A percentile compares a stretch with the other conserved stretches of the same genome.
phyloP scores from a whole-genome alignment of 441 rosid genomes.

The Arabidopsis lyrata region DNA sequence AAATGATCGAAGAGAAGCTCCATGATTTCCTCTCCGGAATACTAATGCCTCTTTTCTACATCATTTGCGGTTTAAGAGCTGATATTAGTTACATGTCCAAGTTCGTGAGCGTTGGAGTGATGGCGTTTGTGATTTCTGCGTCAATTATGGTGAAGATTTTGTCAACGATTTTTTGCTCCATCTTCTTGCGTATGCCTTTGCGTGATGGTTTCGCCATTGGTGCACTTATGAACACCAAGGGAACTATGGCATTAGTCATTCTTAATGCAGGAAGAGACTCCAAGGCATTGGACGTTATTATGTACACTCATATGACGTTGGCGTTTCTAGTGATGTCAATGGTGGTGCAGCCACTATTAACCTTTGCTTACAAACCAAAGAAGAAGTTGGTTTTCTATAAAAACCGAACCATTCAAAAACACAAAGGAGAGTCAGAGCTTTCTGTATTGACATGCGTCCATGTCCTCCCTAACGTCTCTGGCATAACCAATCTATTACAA shows the following conservation, averaged over 20 bases:
- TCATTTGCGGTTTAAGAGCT: conserved; percentile 53
- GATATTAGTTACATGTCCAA: conserved; percentile 21
- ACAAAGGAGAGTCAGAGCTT: conserved; percentile 45
- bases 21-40: conserved; percentile 57
- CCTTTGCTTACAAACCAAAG: conserved; percentile 31
- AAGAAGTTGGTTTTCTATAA: conserved; percentile 37
- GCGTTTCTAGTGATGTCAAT: conserved; percentile 41
- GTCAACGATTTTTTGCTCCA: conserved; percentile 46
- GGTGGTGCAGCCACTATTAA: conserved; percentile 42
- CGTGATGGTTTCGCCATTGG: conserved; percentile 61
- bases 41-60: conserved; percentile 61
- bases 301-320: conserved; percentile 46
- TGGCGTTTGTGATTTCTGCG: conserved; percentile 37
- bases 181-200: conserved; percentile 48
- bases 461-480: conserved; percentile 50
- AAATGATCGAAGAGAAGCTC: conserved; percentile 53
- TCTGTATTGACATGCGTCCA: conserved; percentile 53
- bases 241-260: conserved; percentile 56
- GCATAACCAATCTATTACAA: conserved; percentile 50
- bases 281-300: conserved; percentile 46
- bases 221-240: conserved; percentile 69
- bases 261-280: conserved; percentile 60
- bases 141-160: conserved; percentile 47
- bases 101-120: neutral
- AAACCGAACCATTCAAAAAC: conserved; percentile 49